These are phyloP conservation scores for Blastobotrys ciferrii DNA, from an alignment of 1,139 yeast species.

Conservation along the genomic window DNA sequence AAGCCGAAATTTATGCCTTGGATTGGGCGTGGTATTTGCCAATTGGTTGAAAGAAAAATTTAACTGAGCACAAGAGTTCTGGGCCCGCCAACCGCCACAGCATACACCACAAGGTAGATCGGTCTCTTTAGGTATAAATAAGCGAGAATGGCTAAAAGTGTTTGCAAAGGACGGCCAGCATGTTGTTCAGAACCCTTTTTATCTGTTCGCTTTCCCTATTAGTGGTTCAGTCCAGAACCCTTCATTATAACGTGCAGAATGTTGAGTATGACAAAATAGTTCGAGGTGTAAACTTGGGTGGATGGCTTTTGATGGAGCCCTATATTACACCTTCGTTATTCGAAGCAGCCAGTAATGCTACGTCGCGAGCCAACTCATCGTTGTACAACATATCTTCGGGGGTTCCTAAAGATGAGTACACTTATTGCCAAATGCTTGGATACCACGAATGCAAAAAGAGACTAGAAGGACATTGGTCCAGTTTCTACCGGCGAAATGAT, in stretches of 20 bases:
- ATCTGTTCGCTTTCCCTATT: neutral
- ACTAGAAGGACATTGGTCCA: slow-evolving; percentile 69
- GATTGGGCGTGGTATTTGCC: no score
- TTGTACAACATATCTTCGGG: no score
- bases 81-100: no score
- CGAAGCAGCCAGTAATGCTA: slow-evolving; percentile 30
- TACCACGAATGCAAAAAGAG: slow-evolving; percentile 51
- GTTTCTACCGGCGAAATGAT: slow-evolving; percentile 76
- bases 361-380: no score
- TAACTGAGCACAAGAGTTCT: no score
- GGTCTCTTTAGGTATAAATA: no score
- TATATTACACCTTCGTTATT: slow-evolving; percentile 80
- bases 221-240: neutral
- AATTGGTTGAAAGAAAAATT: no score
- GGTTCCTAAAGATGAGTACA: slow-evolving; percentile 83
- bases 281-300: slow-evolving; percentile 83
- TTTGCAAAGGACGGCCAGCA: no score
- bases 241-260: neutral
- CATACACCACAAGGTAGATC: no score
- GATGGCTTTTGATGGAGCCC: slow-evolving; percentile 85
- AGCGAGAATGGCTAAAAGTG: no score
- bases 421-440: slow-evolving; percentile 62
- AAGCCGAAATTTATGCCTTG: no score
- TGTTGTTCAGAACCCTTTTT: no score
- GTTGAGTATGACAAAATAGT: slow-evolving; percentile 28